phyloP scores from a whole-genome alignment of 192 early-diverging fungal genomes.

The Podila epicladia region DNA sequence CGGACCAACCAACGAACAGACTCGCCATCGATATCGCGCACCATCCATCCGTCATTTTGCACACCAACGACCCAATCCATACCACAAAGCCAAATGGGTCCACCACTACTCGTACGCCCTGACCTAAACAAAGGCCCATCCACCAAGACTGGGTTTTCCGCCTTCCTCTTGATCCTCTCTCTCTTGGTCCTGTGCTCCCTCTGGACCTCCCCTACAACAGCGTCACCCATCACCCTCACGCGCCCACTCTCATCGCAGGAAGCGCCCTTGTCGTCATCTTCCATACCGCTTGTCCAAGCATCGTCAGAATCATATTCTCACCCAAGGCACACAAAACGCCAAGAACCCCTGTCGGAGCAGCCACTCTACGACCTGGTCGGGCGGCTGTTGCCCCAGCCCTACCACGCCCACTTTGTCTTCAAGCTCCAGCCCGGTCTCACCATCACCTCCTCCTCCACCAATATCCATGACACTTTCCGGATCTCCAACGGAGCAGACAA shows the following conservation, averaged over 20 bases:
- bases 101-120: no score
- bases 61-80: no score
- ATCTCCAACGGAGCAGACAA: not conserved
- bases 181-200: not conserved
- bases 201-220: not conserved
- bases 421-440: constrained; percentile 6
- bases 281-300: not conserved
- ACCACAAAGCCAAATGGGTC: no score
- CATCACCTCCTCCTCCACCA: constrained; percentile 18
- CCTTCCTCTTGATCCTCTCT: constrained; percentile 2
- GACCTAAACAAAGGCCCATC: not conserved
- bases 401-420: constrained; percentile 26
- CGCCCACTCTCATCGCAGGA: not conserved
- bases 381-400: constrained; percentile 14
- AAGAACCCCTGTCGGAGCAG: not conserved
- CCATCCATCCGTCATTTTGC: no score
- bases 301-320: not conserved
- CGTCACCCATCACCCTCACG: not conserved
- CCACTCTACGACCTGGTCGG: constrained; percentile 11
- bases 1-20: no score
- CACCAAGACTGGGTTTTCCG: not conserved
- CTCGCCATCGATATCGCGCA: no score
- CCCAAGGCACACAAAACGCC: not conserved
- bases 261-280: not conserved
- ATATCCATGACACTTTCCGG: constrained; percentile 34